phyloP scores from a whole-genome alignment of 2,329 filamentous ascomycete species.

The Chaetothyriales sp. region DNA sequence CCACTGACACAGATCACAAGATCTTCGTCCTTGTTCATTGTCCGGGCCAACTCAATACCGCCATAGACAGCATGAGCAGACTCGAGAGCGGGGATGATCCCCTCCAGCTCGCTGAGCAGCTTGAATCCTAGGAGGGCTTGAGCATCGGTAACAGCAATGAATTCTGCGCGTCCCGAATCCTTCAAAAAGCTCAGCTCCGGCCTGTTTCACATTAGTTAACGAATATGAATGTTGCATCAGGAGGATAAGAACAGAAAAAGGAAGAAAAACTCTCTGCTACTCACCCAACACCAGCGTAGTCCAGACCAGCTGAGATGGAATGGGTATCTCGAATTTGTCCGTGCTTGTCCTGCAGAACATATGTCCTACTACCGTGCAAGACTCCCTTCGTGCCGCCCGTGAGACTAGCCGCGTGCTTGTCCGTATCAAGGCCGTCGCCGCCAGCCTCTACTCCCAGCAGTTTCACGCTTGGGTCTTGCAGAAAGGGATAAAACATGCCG shows the following conservation, averaged over 20 bases:
- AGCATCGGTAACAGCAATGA: constrained; percentile 80
- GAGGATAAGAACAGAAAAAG: no score
- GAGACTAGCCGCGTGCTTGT: constrained; percentile 77
- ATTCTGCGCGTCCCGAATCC: constrained; percentile 70
- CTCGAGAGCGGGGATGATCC: constrained; percentile 92
- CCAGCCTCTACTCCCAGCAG: constrained; percentile 89
- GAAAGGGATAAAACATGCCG: constrained; percentile 97
- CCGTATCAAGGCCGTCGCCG: constrained; percentile 78
- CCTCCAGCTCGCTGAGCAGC: constrained; percentile 72
- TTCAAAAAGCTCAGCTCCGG: constrained; percentile 90
- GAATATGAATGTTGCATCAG: no score
- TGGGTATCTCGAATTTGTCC: constrained; percentile 93
- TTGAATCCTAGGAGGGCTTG: constrained; percentile 80
- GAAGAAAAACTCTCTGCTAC: no score
- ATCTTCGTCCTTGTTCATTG: constrained; percentile 59
- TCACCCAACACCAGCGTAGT: constrained; percentile 75
- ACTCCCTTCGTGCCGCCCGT: constrained; percentile 79
- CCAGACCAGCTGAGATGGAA: constrained; percentile 87
- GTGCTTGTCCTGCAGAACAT: constrained; percentile 81
- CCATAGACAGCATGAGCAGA: constrained; percentile 85
- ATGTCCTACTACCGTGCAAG: constrained; percentile 87
- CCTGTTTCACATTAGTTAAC: constrained; percentile 21
- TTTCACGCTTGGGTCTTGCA: constrained; percentile 68
- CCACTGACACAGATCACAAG: constrained; percentile 59
- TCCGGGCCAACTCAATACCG: constrained; percentile 79